phyloP scores from a whole-genome alignment of 352 stramenopile genomes.

The Phytopythium mirpurense region DNA sequence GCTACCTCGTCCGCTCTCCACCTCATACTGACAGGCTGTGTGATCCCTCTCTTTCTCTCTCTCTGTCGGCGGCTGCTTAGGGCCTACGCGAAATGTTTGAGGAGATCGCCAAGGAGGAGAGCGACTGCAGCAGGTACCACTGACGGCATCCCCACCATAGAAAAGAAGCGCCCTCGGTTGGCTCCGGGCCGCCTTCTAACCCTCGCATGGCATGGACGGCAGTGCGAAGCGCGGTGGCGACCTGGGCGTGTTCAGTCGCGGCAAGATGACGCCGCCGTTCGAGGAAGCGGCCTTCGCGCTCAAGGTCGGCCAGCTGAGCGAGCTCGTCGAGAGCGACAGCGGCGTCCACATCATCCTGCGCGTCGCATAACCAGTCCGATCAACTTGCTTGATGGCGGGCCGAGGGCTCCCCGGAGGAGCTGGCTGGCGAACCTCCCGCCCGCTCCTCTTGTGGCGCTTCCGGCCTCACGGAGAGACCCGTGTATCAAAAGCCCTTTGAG shows the following conservation, averaged over 20 bases:
- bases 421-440: no score
- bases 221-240: constrained; percentile 90
- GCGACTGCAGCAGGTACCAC: constrained; percentile 79
- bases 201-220: background rate
- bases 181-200: background rate
- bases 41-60: background rate
- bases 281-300: constrained; percentile 91
- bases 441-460: no score
- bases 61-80: constrained; percentile 5
- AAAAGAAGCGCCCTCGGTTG: no score
- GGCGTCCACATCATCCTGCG: constrained; percentile 97
- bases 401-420: no score
- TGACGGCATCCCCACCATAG: no score
- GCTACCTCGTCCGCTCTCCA: no score
- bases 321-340: constrained; percentile 94
- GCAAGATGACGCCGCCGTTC: constrained; percentile 93
- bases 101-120: constrained; percentile 84
- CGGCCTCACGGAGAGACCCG: no score
- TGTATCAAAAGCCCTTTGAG: no score
- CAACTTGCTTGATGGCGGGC: no score
- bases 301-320: constrained; percentile 91
- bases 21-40: no score
- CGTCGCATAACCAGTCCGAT: constrained; percentile 61
- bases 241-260: constrained; percentile 82
- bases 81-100: constrained; percentile 71